Evolutionary conservation across 768 basidiomycete species (phyloP).

Genomic region (Jaapia argillacea): DNA sequence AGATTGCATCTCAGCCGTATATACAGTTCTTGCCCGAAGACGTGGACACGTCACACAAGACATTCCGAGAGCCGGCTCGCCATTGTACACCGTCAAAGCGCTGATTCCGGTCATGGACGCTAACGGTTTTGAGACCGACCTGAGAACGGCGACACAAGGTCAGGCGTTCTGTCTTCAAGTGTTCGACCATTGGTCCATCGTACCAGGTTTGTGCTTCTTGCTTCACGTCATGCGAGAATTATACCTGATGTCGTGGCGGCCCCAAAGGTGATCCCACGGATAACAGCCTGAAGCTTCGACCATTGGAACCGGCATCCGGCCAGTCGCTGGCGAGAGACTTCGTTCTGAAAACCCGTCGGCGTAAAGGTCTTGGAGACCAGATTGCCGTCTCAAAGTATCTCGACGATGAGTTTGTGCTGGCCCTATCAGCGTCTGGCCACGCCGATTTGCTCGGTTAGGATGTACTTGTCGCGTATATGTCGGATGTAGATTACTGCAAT

Average conservation of each 20-base stretch:
- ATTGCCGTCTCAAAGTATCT: slow-evolving; percentile 96
- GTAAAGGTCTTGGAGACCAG: slow-evolving; percentile 95
- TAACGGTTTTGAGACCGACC: slow-evolving; percentile 97
- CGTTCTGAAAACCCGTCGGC: slow-evolving; percentile 89
- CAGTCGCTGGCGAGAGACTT: slow-evolving; percentile 92
- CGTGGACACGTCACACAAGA: slow-evolving; percentile 99
- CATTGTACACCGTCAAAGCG: slow-evolving; percentile 96
- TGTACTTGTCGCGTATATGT: slow-evolving; percentile 9
- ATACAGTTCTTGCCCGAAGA: slow-evolving; percentile 95
- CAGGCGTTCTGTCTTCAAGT: slow-evolving; percentile 98
- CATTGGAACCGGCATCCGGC: slow-evolving; percentile 94
- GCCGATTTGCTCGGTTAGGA: slow-evolving; percentile 73
- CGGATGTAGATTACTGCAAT: background rate
- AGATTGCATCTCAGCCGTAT: slow-evolving; percentile 97
- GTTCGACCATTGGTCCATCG: slow-evolving; percentile 98
- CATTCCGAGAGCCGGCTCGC: slow-evolving; percentile 95
- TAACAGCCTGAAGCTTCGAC: slow-evolving; percentile 91
- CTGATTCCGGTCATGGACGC: slow-evolving; percentile 97
- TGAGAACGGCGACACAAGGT: slow-evolving; percentile 95
- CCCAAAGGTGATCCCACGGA: slow-evolving; percentile 89
- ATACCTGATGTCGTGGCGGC: slow-evolving; percentile 4
- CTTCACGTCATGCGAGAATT: slow-evolving; percentile 1
- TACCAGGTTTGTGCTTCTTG: slow-evolving; percentile 60
- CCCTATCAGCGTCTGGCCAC: slow-evolving; percentile 92
- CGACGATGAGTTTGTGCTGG: slow-evolving; percentile 95